Base-by-base conservation (phyloP, 2,329 filamentous ascomycete species). In the Penicillium sp. region DNA sequence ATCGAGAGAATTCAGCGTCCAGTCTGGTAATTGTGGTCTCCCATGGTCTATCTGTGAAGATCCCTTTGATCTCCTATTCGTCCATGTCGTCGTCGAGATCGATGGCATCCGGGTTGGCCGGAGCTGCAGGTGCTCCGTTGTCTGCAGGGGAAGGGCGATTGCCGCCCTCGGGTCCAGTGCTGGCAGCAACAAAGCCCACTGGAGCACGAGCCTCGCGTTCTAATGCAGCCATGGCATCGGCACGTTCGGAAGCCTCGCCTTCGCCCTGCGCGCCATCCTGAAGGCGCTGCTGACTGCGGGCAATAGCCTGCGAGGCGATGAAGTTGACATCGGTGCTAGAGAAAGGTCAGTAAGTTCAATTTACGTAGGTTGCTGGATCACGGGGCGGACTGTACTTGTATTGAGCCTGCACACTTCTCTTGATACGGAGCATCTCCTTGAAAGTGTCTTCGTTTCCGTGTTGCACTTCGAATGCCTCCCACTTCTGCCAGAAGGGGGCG, bases 371-470 rank as follows among this genome's bases (percentile, higher is more conserved):
- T 22, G 19, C 19, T 6, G 22, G 14, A 40, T 49, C 52, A 2
- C 4, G n/a, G 42, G 52, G 49, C 48, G 22, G 42, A 49, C 79
- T 82, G 73, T 84, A 87, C 84, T 98, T 98, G 83, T 96, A 99
- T 80, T 97, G 92, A 56, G 95, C 94, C 78, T 97, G 93, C 13
- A 99, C 95, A 77, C 92, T 97, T 75, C 95, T 85, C 84, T 98
- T 99, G 82, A 99, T 93, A 33, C 95, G 89, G 64, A 98, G 83
- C 95, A 99, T 99, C 76, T 99, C 95, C 81, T 97, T 97, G 84
- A 96, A 99, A 0, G 96, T 99, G 76, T 99, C 95, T 76, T 99
- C 96, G 79, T 99, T 99, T 66, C 95, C 95, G 73, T 99, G 95
- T 75, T 96, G 91, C 25, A 98, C 93, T 78, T 99, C 96, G 77